A percentile compares a stretch with the other conserved stretches of the same genome.
These are phyloP conservation scores for Penicillium malachiteum DNA, from an alignment of 495 filamentous ascomycete genomes.

Conservation along the genomic window DNA sequence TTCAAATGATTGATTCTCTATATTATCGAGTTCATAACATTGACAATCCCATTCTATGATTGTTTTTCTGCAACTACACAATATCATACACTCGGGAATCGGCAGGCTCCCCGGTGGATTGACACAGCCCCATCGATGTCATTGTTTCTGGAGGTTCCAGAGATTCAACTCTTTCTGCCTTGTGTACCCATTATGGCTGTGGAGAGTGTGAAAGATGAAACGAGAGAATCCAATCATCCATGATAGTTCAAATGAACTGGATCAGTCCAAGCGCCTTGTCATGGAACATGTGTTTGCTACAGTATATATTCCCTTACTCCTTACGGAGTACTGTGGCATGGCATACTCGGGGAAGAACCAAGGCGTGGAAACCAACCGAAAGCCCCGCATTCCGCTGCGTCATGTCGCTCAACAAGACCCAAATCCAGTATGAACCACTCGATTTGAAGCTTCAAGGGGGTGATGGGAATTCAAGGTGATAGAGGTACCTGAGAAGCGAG, in stretches of 20 bases:
- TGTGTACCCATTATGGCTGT: neutral
- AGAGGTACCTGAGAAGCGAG: neutral
- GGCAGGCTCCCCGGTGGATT: constrained; percentile 3
- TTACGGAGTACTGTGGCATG: constrained; percentile 7
- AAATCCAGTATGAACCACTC: neutral
- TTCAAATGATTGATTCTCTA: too few relatives aligned
- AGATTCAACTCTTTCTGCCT: neutral
- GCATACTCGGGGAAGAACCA: constrained; percentile 12
- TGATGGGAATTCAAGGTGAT: neutral
- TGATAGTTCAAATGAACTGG: neutral
- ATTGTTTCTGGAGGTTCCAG: constrained; percentile 6
- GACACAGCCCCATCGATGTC: constrained; percentile 27
- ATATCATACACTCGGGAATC: too few relatives aligned
- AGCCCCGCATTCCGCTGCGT: constrained; percentile 29
- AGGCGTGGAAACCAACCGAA: constrained; percentile 17
- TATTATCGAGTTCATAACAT: too few relatives aligned
- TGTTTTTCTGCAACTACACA: too few relatives aligned
- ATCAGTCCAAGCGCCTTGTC: constrained; percentile 10
- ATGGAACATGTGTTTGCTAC: neutral
- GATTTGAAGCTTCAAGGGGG: too few relatives aligned
- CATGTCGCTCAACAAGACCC: constrained; percentile 10
- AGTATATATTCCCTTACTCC: too few relatives aligned
- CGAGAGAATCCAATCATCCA: neutral
- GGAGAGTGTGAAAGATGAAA: neutral
- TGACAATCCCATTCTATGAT: too few relatives aligned